phyloP scores from a whole-genome alignment of 2,329 filamentous ascomycete species.

The Nothophaeocryptopus gaeumannii region DNA sequence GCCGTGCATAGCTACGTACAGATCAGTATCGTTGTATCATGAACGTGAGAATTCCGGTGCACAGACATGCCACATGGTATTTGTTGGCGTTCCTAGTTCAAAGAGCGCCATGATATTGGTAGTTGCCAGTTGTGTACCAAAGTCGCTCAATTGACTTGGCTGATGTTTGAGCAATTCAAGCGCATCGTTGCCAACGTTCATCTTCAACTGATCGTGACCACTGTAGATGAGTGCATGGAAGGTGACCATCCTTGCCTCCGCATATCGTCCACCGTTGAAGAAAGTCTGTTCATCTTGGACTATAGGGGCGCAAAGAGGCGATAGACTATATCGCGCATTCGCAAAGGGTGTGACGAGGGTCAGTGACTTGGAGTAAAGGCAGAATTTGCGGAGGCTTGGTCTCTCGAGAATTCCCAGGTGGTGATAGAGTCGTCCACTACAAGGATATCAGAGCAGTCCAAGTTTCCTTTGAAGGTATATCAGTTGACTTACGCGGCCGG shows the following conservation, averaged over 20 bases:
- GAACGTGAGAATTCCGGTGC: no score
- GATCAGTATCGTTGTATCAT: no score
- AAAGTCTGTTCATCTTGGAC: slow-evolving; percentile 39
- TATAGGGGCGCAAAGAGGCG: slow-evolving; percentile 61
- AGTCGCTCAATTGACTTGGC: slow-evolving; percentile 24
- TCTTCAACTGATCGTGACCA: slow-evolving; percentile 46
- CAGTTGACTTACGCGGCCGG: no score
- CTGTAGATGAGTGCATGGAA: slow-evolving; percentile 65
- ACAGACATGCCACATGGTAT: slow-evolving; percentile 50
- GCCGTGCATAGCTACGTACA: slow-evolving; percentile 24
- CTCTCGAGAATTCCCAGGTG: slow-evolving; percentile 78
- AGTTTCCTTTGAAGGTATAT: no score
- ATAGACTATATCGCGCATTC: slow-evolving; percentile 66
- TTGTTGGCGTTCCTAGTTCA: slow-evolving; percentile 53
- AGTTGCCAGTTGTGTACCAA: slow-evolving; percentile 59
- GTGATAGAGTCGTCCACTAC: slow-evolving; percentile 78
- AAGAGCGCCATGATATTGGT: slow-evolving; percentile 55
- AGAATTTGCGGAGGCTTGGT: slow-evolving; percentile 69
- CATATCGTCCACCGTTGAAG: slow-evolving; percentile 37
- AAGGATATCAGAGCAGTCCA: no score
- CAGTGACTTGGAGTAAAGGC: slow-evolving; percentile 68
- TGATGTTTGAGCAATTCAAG: slow-evolving; percentile 56
- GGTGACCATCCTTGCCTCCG: slow-evolving; percentile 62
- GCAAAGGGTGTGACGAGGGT: slow-evolving; percentile 65
- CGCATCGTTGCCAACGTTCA: slow-evolving; percentile 52